Evolutionary conservation across 345 rosid genomes (phyloP), one percentile per base, ranked within the genome.

Genomic region (Camelina laxa): DNA sequence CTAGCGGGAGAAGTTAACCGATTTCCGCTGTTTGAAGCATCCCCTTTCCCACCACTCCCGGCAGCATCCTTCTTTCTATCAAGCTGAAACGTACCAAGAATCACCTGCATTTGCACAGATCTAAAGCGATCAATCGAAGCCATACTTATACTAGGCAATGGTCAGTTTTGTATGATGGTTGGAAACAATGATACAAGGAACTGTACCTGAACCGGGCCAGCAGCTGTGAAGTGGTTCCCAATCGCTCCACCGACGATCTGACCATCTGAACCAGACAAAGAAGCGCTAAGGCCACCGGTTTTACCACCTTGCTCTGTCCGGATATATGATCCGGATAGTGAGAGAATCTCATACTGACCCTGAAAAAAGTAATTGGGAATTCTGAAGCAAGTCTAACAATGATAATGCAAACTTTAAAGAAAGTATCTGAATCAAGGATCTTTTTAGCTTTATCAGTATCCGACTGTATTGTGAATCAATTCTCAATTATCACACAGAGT

Each of bases 301-400:
- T 87, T 87, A 21, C 90, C 89, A 54, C 99, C 99, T 77, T 70
- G 60, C 38, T 90, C 92, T n/a, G 93, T 83, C 16, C 87, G 89
- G 35, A 92, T 81, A 81, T 80, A 92, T 51, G 97, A 95, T 74
- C 99, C 99, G 51, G 90, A 87, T 22, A 95, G 81, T 45, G 98
- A 90, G 50, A 95, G 71, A 53, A 95, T 91, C 81, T 90, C 97
- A 80, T 83, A 92, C 72, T 80, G 90, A 70, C 99, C 99, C 99
- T 95, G 80, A 65, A 54, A 20, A 49, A 59, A 69, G 7, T n/a
- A 67, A 16, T 45, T 47, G 3, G 4, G 15, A 77, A 20, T 39
- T 55, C 27, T 38, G 38, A 70, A 70, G 47, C 72, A 39, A 67
- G 35, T 38, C 60, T 27, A 75, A 65, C 36, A 33, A 19, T 22